Evolutionary conservation across 179 eudicot species (phyloP).

Genomic region (Gypsophila paniculata): DNA sequence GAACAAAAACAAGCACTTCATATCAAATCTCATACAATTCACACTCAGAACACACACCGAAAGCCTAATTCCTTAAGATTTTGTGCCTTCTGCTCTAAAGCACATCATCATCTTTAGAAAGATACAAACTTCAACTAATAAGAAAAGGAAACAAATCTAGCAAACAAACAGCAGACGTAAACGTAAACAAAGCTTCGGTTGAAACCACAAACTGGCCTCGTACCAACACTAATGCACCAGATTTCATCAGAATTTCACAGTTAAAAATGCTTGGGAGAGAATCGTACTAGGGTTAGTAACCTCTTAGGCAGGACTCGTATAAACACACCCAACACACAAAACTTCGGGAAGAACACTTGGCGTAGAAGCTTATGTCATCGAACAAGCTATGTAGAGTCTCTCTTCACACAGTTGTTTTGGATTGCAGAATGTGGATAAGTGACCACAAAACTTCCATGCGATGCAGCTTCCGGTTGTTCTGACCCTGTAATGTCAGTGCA

Average conservation of each 20-base stretch:
- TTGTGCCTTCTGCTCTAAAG: too few species aligned
- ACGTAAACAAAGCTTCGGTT: constrained; percentile 4
- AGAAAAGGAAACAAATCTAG: background rate
- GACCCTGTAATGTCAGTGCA: constrained; percentile 37
- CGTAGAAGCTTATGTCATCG: constrained; percentile 2
- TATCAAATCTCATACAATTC: too few species aligned
- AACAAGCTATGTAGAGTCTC: background rate
- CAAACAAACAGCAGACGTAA: background rate
- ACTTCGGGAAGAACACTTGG: constrained; percentile 13
- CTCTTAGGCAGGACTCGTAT: background rate
- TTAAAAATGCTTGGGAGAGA: too few species aligned
- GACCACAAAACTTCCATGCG: constrained; percentile 91
- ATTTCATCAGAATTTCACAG: too few species aligned
- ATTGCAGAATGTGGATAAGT: constrained; percentile 73
- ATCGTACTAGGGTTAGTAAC: too few species aligned
- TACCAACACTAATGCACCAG: too few species aligned
- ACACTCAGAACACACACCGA: background rate
- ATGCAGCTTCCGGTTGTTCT: constrained; percentile 66
- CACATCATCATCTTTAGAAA: too few species aligned
- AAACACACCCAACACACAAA: too few species aligned
- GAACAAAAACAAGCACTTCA: background rate
- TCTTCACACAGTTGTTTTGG: constrained; percentile 34
- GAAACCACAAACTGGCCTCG: constrained; percentile 3
- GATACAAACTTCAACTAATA: constrained; percentile 16
- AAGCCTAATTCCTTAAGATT: too few species aligned